phyloP scores from a whole-genome alignment of 2,329 filamentous ascomycete genomes.

The Xenoacremonium recifei region DNA sequence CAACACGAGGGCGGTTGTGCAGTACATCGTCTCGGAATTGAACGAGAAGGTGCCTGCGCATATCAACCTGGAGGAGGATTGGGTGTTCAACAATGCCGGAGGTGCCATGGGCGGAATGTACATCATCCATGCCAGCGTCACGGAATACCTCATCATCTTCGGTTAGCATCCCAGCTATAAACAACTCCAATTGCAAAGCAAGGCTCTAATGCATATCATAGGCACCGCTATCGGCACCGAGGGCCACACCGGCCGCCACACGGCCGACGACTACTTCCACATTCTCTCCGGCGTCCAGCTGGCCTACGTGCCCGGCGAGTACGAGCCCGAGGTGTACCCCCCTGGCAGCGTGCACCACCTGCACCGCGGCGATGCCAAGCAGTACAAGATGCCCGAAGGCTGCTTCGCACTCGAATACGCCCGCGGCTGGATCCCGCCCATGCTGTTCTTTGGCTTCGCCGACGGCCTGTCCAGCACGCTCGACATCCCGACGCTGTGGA shows the following conservation, averaged over 20 bases:
- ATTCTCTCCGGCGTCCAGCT: constrained; percentile 78
- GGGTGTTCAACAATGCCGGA: constrained; percentile 90
- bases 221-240: constrained; percentile 82
- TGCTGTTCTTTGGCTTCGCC: constrained; percentile 87
- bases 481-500: constrained; percentile 82
- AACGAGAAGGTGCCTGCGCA: constrained; percentile 48
- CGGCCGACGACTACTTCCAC: constrained; percentile 92
- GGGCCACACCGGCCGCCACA: constrained; percentile 85
- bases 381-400: constrained; percentile 75
- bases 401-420: constrained; percentile 86
- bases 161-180: too few species aligned
- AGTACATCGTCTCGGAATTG: constrained; percentile 69
- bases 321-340: constrained; percentile 67
- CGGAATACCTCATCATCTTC: too few species aligned
- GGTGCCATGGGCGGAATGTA: constrained; percentile 93
- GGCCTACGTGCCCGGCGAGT: constrained; percentile 69
- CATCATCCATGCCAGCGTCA: constrained; percentile 82
- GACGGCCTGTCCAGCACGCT: constrained; percentile 78
- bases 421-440: constrained; percentile 86
- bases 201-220: too few species aligned
- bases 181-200: too few species aligned
- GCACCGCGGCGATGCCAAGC: constrained; percentile 68
- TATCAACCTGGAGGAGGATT: constrained; percentile 73
- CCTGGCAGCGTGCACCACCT: constrained; percentile 71
- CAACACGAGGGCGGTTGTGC: constrained; percentile 67